phyloP scores from a whole-genome alignment of 1,139 yeast species.

The Arxiozyma heterogenica region DNA sequence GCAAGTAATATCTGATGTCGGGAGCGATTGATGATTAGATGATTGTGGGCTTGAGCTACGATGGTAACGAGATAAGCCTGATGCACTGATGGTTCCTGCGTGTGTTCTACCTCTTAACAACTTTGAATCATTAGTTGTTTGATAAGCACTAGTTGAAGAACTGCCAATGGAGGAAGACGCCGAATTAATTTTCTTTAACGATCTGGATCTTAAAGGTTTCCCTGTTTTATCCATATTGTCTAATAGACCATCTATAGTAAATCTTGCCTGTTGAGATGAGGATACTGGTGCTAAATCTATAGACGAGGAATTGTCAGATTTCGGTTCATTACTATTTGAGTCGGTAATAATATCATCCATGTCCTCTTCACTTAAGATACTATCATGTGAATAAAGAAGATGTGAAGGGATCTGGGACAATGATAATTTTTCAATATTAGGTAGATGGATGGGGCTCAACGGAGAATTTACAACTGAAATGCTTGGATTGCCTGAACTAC shows the following conservation, averaged over 20 bases:
- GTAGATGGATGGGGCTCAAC: constrained; percentile 4
- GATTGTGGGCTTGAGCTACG: constrained; percentile 3
- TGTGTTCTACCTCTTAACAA: constrained; percentile 12
- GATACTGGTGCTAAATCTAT: background rate
- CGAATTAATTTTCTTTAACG: constrained; percentile 9
- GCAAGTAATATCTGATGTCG: constrained; percentile 14
- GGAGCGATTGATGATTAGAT: background rate
- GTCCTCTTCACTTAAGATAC: constrained; percentile 13
- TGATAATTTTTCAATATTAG: constrained; percentile 14
- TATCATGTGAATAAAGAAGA: constrained; percentile 14
- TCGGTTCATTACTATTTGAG: background rate
- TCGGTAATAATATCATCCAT: constrained; percentile 1
- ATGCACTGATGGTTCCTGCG: constrained; percentile 20
- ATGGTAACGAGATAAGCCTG: constrained; percentile 14
- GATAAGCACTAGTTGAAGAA: constrained; percentile 3
- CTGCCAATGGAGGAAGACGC: constrained; percentile 5
- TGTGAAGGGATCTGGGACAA: constrained; percentile 11
- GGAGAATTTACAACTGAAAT: background rate
- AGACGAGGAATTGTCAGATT: background rate
- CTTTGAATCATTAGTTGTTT: constrained; percentile 4
- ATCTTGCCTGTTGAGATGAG: constrained; percentile 1
- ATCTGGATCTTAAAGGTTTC: constrained; percentile 3
- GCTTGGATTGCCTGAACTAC: background rate
- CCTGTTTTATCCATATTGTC: constrained; percentile 5
- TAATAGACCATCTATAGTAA: constrained; percentile 17